A percentile compares a stretch with the other conserved stretches of the same genome.
These are phyloP conservation scores for Aspergillus oerlinghausenensis DNA, from an alignment of 2,329 filamentous ascomycete genomes.

Conservation along the genomic window DNA sequence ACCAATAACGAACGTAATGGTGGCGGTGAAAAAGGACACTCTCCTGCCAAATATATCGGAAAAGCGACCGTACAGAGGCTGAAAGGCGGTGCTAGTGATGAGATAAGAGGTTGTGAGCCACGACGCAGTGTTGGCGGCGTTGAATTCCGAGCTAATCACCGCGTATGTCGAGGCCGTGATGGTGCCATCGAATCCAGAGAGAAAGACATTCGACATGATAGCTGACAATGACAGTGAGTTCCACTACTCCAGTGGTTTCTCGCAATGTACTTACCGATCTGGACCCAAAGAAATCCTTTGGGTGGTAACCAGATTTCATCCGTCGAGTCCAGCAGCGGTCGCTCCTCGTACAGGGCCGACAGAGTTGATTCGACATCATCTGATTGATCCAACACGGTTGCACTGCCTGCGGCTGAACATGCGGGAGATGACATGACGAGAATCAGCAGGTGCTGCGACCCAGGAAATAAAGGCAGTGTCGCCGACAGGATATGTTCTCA, in stretches of 20 bases:
- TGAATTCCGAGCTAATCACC: constrained; percentile 45
- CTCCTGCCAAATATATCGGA: constrained; percentile 64
- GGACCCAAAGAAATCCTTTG: constrained; percentile 53
- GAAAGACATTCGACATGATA: constrained; percentile 62
- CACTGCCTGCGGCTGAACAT: neutral
- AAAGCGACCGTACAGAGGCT: constrained; percentile 67
- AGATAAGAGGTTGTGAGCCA: constrained; percentile 60
- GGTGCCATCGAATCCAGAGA: constrained; percentile 50
- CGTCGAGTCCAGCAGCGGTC: constrained; percentile 19
- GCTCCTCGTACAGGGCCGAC: constrained; percentile 16
- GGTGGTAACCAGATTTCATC: constrained; percentile 45
- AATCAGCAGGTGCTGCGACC: neutral
- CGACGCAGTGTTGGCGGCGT: constrained; percentile 42
- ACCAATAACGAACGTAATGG: constrained; percentile 59
- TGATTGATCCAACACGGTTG: neutral
- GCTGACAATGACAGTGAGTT: constrained; percentile 28
- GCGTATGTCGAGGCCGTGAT: constrained; percentile 44
- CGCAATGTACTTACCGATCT: constrained; percentile 40
- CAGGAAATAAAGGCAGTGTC: neutral
- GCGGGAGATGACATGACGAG: neutral
- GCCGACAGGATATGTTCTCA: neutral
- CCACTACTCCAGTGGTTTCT: neutral
- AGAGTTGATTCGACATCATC: constrained; percentile 4
- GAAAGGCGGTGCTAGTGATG: constrained; percentile 62
- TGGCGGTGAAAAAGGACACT: constrained; percentile 58